Percentiles rank a stretch among this genome's conserved stretches.
Evolutionary conservation across 1,139 yeast species (phyloP).

Genomic region (Eremothecium sinecaudum): DNA sequence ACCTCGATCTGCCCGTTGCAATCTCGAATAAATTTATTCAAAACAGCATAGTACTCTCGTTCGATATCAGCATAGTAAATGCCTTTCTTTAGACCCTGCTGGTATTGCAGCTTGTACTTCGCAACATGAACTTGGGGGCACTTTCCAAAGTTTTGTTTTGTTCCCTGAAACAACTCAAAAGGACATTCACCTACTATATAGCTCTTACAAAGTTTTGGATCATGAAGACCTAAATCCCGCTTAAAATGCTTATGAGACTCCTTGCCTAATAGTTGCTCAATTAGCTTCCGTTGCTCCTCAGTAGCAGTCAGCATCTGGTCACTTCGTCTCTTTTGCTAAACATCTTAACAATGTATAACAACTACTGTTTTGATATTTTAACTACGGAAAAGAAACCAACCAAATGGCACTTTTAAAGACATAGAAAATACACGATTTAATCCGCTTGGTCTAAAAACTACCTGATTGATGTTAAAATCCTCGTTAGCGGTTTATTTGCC

Average conservation of each 20-base stretch:
- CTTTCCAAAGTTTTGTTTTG: slow-evolving; percentile 75
- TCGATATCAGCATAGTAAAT: slow-evolving; percentile 60
- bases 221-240: slow-evolving; percentile 38
- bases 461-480: no score
- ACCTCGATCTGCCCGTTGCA: slow-evolving; percentile 57
- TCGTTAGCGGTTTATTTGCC: no score
- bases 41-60: slow-evolving; percentile 43
- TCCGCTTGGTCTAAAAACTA: no score
- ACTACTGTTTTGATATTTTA: no score
- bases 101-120: slow-evolving; percentile 66
- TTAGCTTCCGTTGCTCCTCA: slow-evolving; percentile 63
- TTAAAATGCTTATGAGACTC: slow-evolving; percentile 34
- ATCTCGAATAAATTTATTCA: slow-evolving; percentile 45
- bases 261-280: slow-evolving; percentile 78
- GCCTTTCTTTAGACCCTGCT: slow-evolving; percentile 46
- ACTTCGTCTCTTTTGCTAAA: no score
- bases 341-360: no score
- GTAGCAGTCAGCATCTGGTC: slow-evolving; percentile 35
- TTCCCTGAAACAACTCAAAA: slow-evolving; percentile 70
- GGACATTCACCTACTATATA: slow-evolving; percentile 86
- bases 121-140: slow-evolving; percentile 75
- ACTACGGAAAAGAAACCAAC: no score
- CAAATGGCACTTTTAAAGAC: no score
- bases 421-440: no score
- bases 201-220: slow-evolving; percentile 65